Percentiles rank a stretch among this genome's conserved stretches.
These are phyloP conservation scores for Lecanicillium sp. DNA, from an alignment of 2,329 filamentous ascomycete genomes.

Conservation along the genomic window DNA sequence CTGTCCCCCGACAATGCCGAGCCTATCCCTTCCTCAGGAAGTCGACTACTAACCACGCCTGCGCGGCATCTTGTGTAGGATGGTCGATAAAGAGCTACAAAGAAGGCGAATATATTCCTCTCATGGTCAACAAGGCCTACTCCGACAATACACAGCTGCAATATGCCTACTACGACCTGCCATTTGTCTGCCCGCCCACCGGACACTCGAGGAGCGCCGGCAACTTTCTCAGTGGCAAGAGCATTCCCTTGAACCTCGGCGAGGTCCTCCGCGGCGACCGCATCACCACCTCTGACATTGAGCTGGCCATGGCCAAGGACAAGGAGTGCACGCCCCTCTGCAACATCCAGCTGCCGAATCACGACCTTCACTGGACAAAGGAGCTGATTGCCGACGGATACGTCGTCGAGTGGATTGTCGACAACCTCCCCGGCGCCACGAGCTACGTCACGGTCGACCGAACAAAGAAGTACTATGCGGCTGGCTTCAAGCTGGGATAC, in stretches of 20 bases:
- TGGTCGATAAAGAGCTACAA: constrained; percentile 78
- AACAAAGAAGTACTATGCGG: constrained; percentile 77
- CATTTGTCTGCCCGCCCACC: constrained; percentile 76
- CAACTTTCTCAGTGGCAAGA: constrained; percentile 66
- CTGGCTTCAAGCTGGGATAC: constrained; percentile 83
- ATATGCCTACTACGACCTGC: constrained; percentile 83
- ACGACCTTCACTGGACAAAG: constrained; percentile 58
- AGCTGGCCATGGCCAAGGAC: constrained; percentile 70
- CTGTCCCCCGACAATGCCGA: constrained; percentile 8
- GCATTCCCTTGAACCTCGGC: constrained; percentile 74
- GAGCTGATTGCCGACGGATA: constrained; percentile 72
- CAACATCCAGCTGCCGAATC: constrained; percentile 55
- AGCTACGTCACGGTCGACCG: constrained; percentile 84
- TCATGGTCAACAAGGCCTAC: constrained; percentile 90
- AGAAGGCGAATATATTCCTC: constrained; percentile 67
- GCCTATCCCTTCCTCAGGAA: background rate
- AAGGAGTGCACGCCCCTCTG: constrained; percentile 67
- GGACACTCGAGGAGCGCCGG: constrained; percentile 58
- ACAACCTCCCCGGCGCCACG: constrained; percentile 83
- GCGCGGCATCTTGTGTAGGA: constrained; percentile 37
- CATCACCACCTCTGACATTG: constrained; percentile 77
- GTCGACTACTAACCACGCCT: background rate
- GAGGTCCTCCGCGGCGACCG: constrained; percentile 83
- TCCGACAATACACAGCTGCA: constrained; percentile 86
- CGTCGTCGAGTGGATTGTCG: constrained; percentile 88